Base-by-base conservation (phyloP, 2,329 filamentous ascomycete genomes). In the Paecilomyces formosus region DNA sequence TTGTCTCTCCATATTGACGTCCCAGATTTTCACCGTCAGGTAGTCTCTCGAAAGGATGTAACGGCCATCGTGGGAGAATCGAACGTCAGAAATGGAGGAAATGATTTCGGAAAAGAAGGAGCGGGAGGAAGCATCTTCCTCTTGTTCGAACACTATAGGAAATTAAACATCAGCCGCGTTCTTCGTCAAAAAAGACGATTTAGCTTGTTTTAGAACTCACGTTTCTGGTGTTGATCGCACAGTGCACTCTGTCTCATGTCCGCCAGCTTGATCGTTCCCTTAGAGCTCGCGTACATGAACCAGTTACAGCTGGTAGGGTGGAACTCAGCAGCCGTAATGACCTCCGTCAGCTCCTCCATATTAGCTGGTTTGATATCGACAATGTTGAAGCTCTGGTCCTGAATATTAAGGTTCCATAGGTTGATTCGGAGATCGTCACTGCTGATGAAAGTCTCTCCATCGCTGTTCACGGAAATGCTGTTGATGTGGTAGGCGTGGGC, bases 101-200 rank as follows among this genome's bases (percentile, higher is more conserved):
- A 99, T 99, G 72, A 99, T 99, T 79, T 99, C 94, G 54, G 93
- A 97, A 76, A 99, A 99, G 83, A 99, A 99, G 0, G 94, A 97
- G 64, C 93, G 86, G n/a, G 92, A 91, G 8, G 92, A 90, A 0
- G 92, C 92, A 69, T 99, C 94, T 78, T 99, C 94, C 78, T 99
- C 94, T 80, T 97, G 94, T 75, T 99, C 94, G 70, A 99, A 99
- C 74, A 96, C 94, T 99, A 68, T 54, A 66, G 57, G 31, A 6
- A 22, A 22, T 30, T 9, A 31, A 61, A 53, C 31, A 55, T 67
- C 33, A 67, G 65, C 54, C 28, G 22, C 18, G 39, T n/a, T n/a
- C n/a, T 18, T 49, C 55, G 50, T 30, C 54, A 31, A 18, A 31
- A 22, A 26, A 7, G 5, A 21, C 1, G 18, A 22, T 30, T 18